Evolutionary conservation across 1,139 yeast species (phyloP), one percentile per base, ranked within the genome.

Genomic region (Zygoascus meyerae): DNA sequence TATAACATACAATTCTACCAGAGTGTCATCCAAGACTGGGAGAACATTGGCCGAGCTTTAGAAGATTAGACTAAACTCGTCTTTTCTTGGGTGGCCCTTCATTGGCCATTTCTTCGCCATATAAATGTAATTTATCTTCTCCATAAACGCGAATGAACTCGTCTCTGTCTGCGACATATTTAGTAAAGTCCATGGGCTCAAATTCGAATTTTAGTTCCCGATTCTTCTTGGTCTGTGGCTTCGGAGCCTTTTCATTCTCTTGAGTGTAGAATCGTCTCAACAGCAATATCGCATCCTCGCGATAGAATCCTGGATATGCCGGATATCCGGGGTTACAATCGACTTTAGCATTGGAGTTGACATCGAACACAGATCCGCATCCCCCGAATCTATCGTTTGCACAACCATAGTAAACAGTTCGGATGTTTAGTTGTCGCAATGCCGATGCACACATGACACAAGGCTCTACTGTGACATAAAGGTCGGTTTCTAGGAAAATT

Each of bases 391-490:
- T 68, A 55, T 92, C 97, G 62, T 92, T 92, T 0, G 89, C 94
- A 61, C 97, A 90, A 0, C 98, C 97, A 60, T 85, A 92, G 39
- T 81, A 79, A 1, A 90, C 96, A 37, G 72, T 71, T 17, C 78
- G 68, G 15, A 92, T 78, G 1, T 85, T 83, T 32, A 90, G 64
- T 59, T 92, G 98, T 48, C 92, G 76, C 44, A 92, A 67, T 2
- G 95, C 92, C 28, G 95, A 82, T 0, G 97, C 97, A 69, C 99
- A 92, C 99, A 92, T 92, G 9, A 94, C 83, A 64, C 99, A 92
- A 0, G 99, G 99, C 64, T 92, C 99, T 1, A 92, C 97, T 0
- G 97, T 87, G 18, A 92, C 99, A 64, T 89, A 92, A 15, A 92
- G 70, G 31, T 79, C 79, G 51, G 78, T 63, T 55, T 75, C 72